Conservation (phyloP, 441 rosid genomes). For the Breynia disticha region DNA sequence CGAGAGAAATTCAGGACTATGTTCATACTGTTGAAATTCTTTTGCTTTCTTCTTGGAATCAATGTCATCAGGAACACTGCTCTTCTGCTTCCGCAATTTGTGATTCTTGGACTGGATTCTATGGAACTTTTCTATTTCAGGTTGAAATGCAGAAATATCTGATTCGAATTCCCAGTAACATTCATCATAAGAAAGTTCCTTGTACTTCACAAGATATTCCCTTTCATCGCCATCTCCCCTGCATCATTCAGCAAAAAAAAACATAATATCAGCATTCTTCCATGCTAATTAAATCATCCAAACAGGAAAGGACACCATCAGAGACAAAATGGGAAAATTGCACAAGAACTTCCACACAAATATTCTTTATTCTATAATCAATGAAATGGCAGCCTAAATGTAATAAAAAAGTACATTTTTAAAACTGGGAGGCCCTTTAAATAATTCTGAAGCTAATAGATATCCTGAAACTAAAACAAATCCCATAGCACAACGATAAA, state of each 20-base stretch:
- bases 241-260: slow-evolving; percentile 25
- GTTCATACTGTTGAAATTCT: slow-evolving; percentile 84
- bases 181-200: slow-evolving; percentile 93
- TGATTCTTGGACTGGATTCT: slow-evolving; percentile 58
- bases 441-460: too few species aligned
- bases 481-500: too few species aligned
- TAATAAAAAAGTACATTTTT: too few species aligned
- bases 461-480: too few species aligned
- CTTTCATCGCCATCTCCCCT: slow-evolving; percentile 78
- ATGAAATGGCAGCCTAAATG: too few species aligned
- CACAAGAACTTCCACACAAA: too few species aligned
- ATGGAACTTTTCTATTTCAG: slow-evolving; percentile 72
- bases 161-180: slow-evolving; percentile 97
- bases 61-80: slow-evolving; percentile 25
- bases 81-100: slow-evolving; percentile 47
- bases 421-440: too few species aligned
- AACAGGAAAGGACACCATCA: not conserved
- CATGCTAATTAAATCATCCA: slow-evolving; percentile 12
- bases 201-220: slow-evolving; percentile 91
- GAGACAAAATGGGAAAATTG: not conserved
- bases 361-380: too few species aligned
- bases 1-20: slow-evolving; percentile 77
- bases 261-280: slow-evolving; percentile 5
- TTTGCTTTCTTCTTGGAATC: slow-evolving; percentile 55
- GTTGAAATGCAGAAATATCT: slow-evolving; percentile 81